phyloP scores from a whole-genome alignment of 768 basidiomycete genomes.

The Naganishia randhawae region DNA sequence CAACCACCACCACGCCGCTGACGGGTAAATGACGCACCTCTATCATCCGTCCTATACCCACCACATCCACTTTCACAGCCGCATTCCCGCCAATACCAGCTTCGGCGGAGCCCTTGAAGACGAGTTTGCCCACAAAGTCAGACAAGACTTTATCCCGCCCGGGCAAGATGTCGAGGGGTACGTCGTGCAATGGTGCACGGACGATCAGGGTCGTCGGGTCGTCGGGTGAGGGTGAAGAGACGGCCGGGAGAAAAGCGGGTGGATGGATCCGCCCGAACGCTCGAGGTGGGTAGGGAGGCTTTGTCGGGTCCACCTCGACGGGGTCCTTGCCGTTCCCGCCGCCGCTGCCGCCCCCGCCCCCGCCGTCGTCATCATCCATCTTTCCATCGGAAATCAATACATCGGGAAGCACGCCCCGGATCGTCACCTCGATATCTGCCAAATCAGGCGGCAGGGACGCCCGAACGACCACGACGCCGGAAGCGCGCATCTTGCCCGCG shows the following conservation, averaged over 20 bases:
- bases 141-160: slow-evolving; percentile 52
- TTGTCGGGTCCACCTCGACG: slow-evolving; percentile 59
- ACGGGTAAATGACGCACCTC: slow-evolving; percentile 41
- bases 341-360: too few species aligned
- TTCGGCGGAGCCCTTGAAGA: slow-evolving; percentile 49
- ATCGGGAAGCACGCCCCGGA: slow-evolving; percentile 53
- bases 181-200: slow-evolving; percentile 41
- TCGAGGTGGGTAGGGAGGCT: slow-evolving; percentile 55
- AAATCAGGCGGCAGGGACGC: slow-evolving; percentile 64
- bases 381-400: slow-evolving; percentile 46
- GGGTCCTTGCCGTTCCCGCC: too few species aligned
- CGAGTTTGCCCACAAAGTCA: slow-evolving; percentile 48
- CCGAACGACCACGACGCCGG: slow-evolving; percentile 44
- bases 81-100: slow-evolving; percentile 48
- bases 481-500: slow-evolving; percentile 41
- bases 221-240: slow-evolving; percentile 22
- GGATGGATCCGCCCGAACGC: slow-evolving; percentile 55
- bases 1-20: slow-evolving; percentile 40
- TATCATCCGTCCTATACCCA: slow-evolving; percentile 36
- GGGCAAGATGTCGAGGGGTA: slow-evolving; percentile 56
- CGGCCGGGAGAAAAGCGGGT: slow-evolving; percentile 59
- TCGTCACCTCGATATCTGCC: slow-evolving; percentile 60
- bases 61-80: slow-evolving; percentile 38
- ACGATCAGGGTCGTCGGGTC: slow-evolving; percentile 36
- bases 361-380: slow-evolving; percentile 53